A percentile compares a stretch with the other conserved stretches of the same genome.
These are phyloP conservation scores for Globisporangium recalcitrans DNA, from an alignment of 352 stramenopile genomes.

Conservation along the genomic window DNA sequence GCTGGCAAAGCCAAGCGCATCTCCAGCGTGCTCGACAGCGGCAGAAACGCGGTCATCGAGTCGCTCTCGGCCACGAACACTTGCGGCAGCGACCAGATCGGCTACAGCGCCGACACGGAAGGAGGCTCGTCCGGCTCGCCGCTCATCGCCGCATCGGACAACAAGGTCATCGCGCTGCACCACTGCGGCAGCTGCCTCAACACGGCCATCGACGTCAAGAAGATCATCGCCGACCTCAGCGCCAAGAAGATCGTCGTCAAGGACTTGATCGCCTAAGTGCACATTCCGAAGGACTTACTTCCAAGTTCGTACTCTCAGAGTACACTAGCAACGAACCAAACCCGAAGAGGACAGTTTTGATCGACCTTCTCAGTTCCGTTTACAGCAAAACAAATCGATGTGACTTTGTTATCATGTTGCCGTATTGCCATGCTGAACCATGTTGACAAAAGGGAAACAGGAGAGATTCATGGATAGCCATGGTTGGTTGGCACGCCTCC, in stretches of 20 bases:
- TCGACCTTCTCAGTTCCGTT: too few relatives aligned
- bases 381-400: too few relatives aligned
- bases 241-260: neutral
- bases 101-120: slow-evolving; percentile 37
- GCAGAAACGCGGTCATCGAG: neutral
- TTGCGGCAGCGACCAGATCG: slow-evolving; percentile 24
- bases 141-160: slow-evolving; percentile 21
- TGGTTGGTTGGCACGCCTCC: too few relatives aligned
- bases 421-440: too few relatives aligned
- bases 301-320: neutral
- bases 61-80: slow-evolving; percentile 20
- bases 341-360: neutral
- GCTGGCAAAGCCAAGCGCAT: neutral
- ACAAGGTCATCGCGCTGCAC: slow-evolving; percentile 30
- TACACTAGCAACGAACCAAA: neutral
- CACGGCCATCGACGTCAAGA: slow-evolving; percentile 22
- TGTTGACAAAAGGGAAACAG: too few relatives aligned
- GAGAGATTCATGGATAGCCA: too few relatives aligned
- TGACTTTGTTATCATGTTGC: too few relatives aligned
- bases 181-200: slow-evolving; percentile 38
- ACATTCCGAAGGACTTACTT: neutral
- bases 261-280: slow-evolving; percentile 16
- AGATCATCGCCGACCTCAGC: slow-evolving; percentile 17
- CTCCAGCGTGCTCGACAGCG: neutral
- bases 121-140: slow-evolving; percentile 31